A percentile compares a stretch with the other conserved stretches of the same genome.
Evolutionary conservation across 2,329 filamentous ascomycete species (phyloP).

Genomic region (Colletotrichum karsti): DNA sequence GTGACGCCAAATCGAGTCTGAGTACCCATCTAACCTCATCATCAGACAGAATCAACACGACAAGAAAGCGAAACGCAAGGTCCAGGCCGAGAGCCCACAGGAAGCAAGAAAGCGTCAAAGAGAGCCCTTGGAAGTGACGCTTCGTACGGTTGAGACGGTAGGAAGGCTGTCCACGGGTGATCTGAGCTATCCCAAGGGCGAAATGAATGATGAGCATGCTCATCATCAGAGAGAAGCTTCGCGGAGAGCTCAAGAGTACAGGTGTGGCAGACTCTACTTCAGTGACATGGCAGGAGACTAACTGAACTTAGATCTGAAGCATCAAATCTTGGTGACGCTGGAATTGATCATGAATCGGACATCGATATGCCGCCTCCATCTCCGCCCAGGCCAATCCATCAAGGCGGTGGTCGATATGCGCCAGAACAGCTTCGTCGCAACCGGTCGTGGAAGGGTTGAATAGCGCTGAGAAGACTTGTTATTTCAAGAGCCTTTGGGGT

Average conservation of each 20-base stretch:
- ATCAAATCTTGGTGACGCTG: background rate
- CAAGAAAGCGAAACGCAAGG: background rate
- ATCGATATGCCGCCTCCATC: conserved; percentile 11
- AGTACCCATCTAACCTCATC: background rate
- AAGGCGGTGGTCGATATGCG: conserved; percentile 23
- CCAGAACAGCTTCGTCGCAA: conserved; percentile 1
- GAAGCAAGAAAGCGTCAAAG: background rate
- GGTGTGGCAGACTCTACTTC: background rate
- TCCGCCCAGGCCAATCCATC: conserved; percentile 23
- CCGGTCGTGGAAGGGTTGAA: background rate
- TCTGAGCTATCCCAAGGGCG: background rate
- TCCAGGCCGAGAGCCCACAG: background rate
- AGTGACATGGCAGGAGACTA: background rate
- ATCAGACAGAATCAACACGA: background rate
- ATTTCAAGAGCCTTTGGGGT: too few species aligned
- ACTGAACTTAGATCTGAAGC: background rate
- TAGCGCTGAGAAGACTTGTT: background rate
- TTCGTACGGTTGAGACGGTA: background rate
- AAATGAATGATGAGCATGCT: background rate
- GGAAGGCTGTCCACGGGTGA: background rate
- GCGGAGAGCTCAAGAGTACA: background rate
- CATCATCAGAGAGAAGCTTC: background rate
- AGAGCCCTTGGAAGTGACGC: background rate
- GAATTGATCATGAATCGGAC: background rate
- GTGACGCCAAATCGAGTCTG: background rate